Percentiles rank a stretch among this genome's conserved stretches.
These are phyloP conservation scores for Metarhizium sp. DNA, from an alignment of 2,329 filamentous ascomycete species.

Conservation along the genomic window DNA sequence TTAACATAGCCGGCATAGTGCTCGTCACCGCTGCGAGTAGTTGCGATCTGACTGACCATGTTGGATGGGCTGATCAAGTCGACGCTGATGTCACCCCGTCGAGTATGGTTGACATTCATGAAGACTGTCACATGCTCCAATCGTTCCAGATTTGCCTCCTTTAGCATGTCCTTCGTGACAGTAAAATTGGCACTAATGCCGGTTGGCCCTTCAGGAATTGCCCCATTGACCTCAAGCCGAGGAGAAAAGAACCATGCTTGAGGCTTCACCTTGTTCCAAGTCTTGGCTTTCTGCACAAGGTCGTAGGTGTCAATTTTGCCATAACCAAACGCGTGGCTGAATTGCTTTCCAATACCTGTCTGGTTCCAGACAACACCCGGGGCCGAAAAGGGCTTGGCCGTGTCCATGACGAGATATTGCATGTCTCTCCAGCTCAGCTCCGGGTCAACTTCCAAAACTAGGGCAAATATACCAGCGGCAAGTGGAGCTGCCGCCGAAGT, in stretches of 20 bases:
- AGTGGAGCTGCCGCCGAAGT: conserved; percentile 93
- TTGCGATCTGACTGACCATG: conserved; percentile 75
- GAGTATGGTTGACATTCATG: conserved; percentile 87
- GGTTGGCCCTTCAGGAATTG: conserved; percentile 74
- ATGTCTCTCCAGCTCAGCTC: conserved; percentile 90
- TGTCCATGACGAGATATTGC: conserved; percentile 82
- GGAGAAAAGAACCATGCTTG: conserved; percentile 93
- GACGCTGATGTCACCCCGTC: conserved; percentile 84
- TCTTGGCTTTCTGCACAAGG: conserved; percentile 77
- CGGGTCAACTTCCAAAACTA: conserved; percentile 75
- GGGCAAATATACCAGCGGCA: conserved; percentile 82
- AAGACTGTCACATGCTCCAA: conserved; percentile 94
- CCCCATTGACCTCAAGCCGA: conserved; percentile 82
- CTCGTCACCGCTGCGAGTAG: conserved; percentile 60
- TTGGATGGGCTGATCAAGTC: conserved; percentile 80
- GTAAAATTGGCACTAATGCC: conserved; percentile 75
- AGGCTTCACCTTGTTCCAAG: conserved; percentile 82
- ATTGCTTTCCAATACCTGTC: conserved; percentile 73
- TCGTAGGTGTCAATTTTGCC: conserved; percentile 87
- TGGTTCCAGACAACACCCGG: conserved; percentile 64
- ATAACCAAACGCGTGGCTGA: conserved; percentile 91
- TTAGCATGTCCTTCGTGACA: conserved; percentile 72
- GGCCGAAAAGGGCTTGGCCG: conserved; percentile 72
- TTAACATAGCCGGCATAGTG: conserved; percentile 67
- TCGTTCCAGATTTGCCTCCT: conserved; percentile 71